Evolutionary conservation across 176 grass and related monocot genomes (phyloP).

Genomic region (Rhynchospora tenuis): DNA sequence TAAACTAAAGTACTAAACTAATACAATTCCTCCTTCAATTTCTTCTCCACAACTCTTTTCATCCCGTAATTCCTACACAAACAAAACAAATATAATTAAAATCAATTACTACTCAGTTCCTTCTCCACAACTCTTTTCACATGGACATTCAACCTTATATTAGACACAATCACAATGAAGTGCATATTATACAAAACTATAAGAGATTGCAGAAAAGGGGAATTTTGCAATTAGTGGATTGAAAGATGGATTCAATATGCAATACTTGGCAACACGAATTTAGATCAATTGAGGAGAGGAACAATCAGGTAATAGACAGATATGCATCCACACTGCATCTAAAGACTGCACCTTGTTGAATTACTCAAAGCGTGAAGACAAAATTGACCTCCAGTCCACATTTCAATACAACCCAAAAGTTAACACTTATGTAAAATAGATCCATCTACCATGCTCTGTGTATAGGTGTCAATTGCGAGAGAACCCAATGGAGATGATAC

Average conservation of each 20-base stretch:
- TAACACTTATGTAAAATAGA: neutral
- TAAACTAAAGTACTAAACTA: too few relatives aligned
- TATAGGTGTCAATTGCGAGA: neutral
- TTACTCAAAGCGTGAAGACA: neutral
- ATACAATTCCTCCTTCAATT: too few relatives aligned
- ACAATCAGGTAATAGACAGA: neutral
- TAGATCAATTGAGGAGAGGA: neutral
- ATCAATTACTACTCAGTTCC: too few relatives aligned
- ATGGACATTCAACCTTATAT: too few relatives aligned
- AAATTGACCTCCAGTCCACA: neutral
- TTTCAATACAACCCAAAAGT: constrained; percentile 20
- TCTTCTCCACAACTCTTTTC: too few relatives aligned
- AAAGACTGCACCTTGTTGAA: neutral
- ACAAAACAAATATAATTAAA: too few relatives aligned
- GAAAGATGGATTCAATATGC: neutral
- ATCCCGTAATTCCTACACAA: too few relatives aligned
- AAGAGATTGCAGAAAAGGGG: neutral
- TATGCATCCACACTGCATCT: neutral
- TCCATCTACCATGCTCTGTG: constrained; percentile 26
- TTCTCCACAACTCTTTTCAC: too few relatives aligned
- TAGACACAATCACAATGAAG: too few relatives aligned
- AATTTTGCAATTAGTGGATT: neutral
- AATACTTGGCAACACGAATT: neutral
- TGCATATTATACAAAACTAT: too few relatives aligned
- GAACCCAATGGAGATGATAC: neutral